Evolutionary conservation across 78 protist genomes (phyloP).

Genomic region (Planoprotostelium fungivorum): DNA sequence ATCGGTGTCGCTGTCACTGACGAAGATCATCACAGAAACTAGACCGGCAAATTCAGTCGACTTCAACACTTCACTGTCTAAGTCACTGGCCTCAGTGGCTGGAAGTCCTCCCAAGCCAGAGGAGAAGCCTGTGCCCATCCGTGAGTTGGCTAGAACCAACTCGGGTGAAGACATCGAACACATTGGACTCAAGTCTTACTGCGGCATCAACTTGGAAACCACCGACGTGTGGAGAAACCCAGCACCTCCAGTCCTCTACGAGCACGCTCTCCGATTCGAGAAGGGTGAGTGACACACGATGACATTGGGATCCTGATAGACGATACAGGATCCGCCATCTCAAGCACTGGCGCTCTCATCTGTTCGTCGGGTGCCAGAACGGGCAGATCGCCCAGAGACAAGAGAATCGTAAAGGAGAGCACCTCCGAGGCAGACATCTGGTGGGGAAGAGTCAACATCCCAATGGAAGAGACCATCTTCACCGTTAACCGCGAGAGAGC

Average conservation of each 20-base stretch:
- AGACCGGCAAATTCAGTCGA: background rate
- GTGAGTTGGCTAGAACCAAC: background rate
- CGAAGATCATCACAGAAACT: too few relatives aligned
- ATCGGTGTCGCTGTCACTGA: too few relatives aligned
- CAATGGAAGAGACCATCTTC: conserved; percentile 64
- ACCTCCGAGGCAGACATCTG: conserved; percentile 50
- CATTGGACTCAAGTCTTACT: background rate
- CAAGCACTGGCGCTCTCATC: conserved; percentile 73
- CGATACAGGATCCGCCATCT: conserved; percentile 33
- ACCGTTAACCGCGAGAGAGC: conserved; percentile 88
- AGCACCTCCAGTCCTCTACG: conserved; percentile 67
- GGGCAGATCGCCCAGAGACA: conserved; percentile 87
- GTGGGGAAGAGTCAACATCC: conserved; percentile 91
- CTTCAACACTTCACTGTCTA: background rate
- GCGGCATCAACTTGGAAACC: conserved; percentile 6
- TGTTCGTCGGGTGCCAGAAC: conserved; percentile 75
- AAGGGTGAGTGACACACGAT: background rate
- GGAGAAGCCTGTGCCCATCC: too few relatives aligned
- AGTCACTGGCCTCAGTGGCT: background rate
- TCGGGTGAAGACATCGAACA: background rate
- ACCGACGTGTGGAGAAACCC: conserved; percentile 65
- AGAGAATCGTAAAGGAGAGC: conserved; percentile 74
- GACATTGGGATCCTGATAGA: background rate
- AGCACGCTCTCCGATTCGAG: conserved; percentile 75
- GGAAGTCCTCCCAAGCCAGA: background rate